Conservation (phyloP, 2,329 filamentous ascomycete genomes). For the Colletotrichum chrysophilum region DNA sequence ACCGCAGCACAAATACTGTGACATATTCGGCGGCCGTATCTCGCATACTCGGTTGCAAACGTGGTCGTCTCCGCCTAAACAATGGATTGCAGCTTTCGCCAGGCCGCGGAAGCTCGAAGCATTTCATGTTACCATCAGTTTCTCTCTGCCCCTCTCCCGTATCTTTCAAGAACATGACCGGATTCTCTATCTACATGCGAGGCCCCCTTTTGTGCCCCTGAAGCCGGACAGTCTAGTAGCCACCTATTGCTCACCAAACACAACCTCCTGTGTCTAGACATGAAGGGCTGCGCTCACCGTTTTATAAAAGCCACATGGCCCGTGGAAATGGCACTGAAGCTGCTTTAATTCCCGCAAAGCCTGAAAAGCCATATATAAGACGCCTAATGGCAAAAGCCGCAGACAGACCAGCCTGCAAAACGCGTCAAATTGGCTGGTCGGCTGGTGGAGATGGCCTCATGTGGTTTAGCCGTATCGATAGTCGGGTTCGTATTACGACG, state of each 20-base stretch:
- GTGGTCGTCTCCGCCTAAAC: not conserved
- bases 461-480: not conserved
- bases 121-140: too few species aligned
- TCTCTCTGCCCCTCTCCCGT: too few species aligned
- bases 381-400: too few species aligned
- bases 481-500: not conserved
- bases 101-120: too few species aligned
- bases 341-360: accelerated
- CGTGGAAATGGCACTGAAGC: accelerated
- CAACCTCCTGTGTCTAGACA: not conserved
- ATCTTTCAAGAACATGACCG: not conserved
- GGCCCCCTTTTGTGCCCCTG: not conserved
- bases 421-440: not conserved
- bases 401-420: not conserved
- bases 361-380: not conserved
- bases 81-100: not conserved
- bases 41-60: not conserved
- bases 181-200: not conserved
- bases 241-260: not conserved
- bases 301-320: not conserved
- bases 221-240: not conserved
- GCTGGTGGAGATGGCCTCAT: not conserved
- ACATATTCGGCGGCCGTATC: not conserved
- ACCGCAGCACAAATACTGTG: not conserved
- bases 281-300: accelerated